These are phyloP conservation scores for Lyophyllum shimeji DNA, from an alignment of 768 basidiomycete genomes.

Conservation along the genomic window DNA sequence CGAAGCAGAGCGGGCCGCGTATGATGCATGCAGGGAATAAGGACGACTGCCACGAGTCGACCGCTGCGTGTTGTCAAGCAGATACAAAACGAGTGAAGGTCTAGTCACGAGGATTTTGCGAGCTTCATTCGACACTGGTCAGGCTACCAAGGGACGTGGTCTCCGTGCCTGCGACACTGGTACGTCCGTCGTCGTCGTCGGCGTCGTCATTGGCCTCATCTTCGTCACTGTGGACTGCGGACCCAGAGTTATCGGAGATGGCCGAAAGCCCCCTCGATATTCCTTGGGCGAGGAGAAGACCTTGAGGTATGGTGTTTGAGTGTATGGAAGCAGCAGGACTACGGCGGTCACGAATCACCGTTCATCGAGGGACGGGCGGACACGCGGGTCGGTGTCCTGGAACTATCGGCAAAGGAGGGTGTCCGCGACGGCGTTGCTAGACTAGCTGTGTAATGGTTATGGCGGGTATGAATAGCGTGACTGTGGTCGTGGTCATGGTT, in stretches of 20 bases:
- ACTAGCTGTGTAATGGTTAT: not conserved
- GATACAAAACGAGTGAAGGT: conserved; percentile 6
- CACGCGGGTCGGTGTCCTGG: conserved; percentile 29
- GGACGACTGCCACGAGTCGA: conserved; percentile 9
- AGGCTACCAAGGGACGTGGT: conserved; percentile 45
- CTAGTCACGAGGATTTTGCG: not conserved
- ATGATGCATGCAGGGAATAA: not conserved
- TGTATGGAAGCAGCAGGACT: conserved; percentile 13
- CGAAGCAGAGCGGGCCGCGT: conserved; percentile 10
- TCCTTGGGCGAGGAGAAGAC: conserved; percentile 2
- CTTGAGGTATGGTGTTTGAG: conserved; percentile 14
- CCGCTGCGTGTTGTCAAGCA: conserved; percentile 3
- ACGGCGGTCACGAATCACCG: conserved; percentile 45
- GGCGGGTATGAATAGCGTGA: not conserved
- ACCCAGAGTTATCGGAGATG: not conserved
- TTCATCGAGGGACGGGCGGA: conserved; percentile 42
- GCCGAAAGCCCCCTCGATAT: not conserved
- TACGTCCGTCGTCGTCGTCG: conserved; percentile 36
- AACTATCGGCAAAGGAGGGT: conserved; percentile 18
- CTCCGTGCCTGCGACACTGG: conserved; percentile 39
- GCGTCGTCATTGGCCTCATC: conserved; percentile 13
- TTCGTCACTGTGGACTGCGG: not conserved
- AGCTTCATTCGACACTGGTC: conserved; percentile 46
- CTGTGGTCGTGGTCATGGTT: conserved; percentile 4
- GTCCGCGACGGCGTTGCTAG: not conserved